A percentile compares a stretch with the other conserved stretches of the same genome.
Conservation (phyloP, 164 flowering plant genomes). For the Piper betle region DNA sequence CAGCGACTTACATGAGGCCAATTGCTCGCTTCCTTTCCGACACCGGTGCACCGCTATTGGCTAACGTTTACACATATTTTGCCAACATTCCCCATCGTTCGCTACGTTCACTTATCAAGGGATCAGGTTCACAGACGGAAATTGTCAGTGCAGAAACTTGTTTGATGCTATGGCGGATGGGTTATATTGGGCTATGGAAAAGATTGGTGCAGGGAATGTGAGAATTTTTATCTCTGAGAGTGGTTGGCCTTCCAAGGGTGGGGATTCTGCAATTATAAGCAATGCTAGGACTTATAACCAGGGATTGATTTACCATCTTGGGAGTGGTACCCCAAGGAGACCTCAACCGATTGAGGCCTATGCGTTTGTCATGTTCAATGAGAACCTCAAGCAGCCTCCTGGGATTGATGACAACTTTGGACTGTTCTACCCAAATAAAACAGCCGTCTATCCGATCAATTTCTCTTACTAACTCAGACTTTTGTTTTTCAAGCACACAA, state of each 20-base stretch:
- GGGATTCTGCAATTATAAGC: neutral
- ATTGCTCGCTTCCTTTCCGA: constrained; percentile 5
- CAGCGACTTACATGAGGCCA: neutral
- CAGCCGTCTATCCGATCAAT: constrained; percentile 4
- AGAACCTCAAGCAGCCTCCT: constrained; percentile 2
- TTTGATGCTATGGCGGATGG: constrained; percentile 11
- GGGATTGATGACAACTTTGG: constrained; percentile 8
- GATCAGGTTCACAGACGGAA: neutral
- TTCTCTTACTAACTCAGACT: neutral
- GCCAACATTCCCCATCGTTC: neutral
- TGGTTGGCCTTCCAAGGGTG: constrained; percentile 11
- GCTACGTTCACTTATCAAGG: neutral
- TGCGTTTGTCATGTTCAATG: constrained; percentile 10
- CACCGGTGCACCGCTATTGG: constrained; percentile 2
- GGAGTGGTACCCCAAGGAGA: constrained; percentile 6
- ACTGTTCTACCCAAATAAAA: constrained; percentile 8
- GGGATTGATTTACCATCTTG: constrained; percentile 4
- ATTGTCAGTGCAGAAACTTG: neutral
- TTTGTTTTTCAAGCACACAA: neutral
- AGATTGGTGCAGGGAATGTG: neutral
- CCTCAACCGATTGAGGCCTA: constrained; percentile 6
- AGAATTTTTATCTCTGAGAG: constrained; percentile 6
- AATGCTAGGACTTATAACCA: constrained; percentile 10
- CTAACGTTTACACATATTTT: constrained; percentile 6
- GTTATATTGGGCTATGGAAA: constrained; percentile 6